Evolutionary conservation across 768 basidiomycete genomes (phyloP).

Genomic region (Mycena vitilis): DNA sequence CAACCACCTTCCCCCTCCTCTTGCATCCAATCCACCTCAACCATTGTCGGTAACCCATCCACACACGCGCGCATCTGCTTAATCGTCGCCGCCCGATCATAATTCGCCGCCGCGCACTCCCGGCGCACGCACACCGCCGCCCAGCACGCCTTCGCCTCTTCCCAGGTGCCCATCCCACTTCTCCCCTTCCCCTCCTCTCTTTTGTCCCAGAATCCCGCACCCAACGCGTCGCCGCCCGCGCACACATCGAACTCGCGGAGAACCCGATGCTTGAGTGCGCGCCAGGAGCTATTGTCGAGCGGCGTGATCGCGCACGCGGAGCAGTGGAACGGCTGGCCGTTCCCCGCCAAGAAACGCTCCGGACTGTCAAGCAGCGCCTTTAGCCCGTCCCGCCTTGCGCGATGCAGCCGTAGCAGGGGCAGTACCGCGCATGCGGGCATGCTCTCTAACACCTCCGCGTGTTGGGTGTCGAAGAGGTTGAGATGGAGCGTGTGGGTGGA

Average conservation of each 20-base stretch:
- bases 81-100: constrained; percentile 69
- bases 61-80: constrained; percentile 69
- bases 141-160: constrained; percentile 72
- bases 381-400: constrained; percentile 62
- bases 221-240: constrained; percentile 69
- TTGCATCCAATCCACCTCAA: constrained; percentile 40
- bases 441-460: constrained; percentile 58
- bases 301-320: constrained; percentile 62
- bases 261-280: constrained; percentile 68
- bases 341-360: constrained; percentile 67
- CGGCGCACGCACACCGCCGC: constrained; percentile 63
- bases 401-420: constrained; percentile 68
- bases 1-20: too few relatives aligned
- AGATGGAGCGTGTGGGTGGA: constrained; percentile 68
- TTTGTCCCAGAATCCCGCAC: constrained; percentile 33
- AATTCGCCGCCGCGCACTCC: constrained; percentile 66
- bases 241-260: constrained; percentile 68
- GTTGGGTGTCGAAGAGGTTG: constrained; percentile 55
- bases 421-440: constrained; percentile 64
- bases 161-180: constrained; percentile 66
- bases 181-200: too few relatives aligned
- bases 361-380: constrained; percentile 65
- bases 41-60: constrained; percentile 58
- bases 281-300: constrained; percentile 72
- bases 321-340: constrained; percentile 59